These are phyloP conservation scores for Dictyostelium capitatum DNA, from an alignment of 78 protist genomes.

Conservation along the genomic window DNA sequence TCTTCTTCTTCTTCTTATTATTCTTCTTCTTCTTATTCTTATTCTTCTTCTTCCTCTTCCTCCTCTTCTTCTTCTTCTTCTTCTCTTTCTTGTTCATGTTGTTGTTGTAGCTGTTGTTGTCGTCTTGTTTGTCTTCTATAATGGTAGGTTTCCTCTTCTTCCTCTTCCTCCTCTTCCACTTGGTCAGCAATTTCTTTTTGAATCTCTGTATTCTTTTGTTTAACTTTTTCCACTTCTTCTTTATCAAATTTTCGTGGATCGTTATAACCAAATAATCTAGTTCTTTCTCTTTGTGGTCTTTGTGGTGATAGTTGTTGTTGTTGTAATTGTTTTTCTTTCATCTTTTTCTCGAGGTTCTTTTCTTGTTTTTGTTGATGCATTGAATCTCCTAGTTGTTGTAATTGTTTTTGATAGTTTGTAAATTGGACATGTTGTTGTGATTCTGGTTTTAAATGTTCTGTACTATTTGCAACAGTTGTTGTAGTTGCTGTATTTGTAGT, in stretches of 20 bases:
- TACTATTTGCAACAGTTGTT: not conserved
- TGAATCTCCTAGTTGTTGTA: not conserved
- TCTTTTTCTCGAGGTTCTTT: no score
- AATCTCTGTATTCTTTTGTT: no score
- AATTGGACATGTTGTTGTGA: not conserved
- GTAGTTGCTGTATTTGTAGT: not conserved
- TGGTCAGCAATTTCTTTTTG: not conserved
- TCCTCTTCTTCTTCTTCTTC: constrained; percentile 21
- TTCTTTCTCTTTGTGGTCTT: constrained; percentile 5
- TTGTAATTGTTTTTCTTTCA: not conserved
- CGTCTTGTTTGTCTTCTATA: not conserved
- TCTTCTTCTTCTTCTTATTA: not conserved
- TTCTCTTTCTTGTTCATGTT: not conserved
- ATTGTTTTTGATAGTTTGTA: no score
- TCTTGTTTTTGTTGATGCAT: not conserved
- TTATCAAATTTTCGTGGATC: no score
- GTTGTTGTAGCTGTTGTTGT: not conserved
- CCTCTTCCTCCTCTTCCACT: not conserved
- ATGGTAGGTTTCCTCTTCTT: not conserved
- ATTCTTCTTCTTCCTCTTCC: constrained; percentile 64
- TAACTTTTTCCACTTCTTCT: not conserved
- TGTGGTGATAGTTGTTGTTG: constrained; percentile 31
- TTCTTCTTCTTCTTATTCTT: constrained; percentile 24
- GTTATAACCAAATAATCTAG: not conserved
- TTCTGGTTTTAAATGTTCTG: not conserved